These are phyloP conservation scores for Dioszegia aurantiaca DNA, from an alignment of 768 basidiomycete species.

Conservation along the genomic window DNA sequence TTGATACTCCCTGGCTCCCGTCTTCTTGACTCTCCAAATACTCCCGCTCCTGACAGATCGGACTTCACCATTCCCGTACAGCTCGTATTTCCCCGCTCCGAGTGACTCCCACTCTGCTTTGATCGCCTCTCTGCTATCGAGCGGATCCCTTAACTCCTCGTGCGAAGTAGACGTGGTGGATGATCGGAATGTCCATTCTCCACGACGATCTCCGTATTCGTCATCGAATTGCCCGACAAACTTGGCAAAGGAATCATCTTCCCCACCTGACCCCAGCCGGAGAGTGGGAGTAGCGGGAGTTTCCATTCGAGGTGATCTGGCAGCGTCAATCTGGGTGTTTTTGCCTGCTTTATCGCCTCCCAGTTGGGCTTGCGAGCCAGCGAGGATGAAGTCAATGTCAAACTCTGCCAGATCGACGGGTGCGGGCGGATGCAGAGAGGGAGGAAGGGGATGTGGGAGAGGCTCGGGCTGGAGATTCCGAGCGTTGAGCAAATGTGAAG, in stretches of 20 bases:
- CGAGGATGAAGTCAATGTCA: conserved; percentile 54
- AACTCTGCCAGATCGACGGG: conserved; percentile 52
- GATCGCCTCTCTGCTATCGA: conserved; percentile 13
- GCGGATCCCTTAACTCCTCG: conserved; percentile 20
- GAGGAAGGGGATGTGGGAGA: conserved; percentile 50
- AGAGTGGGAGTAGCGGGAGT: conserved; percentile 32
- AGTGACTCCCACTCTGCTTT: conserved; percentile 46
- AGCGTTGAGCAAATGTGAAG: conserved; percentile 46
- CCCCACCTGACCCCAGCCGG: conserved; percentile 38
- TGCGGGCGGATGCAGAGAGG: conserved; percentile 49
- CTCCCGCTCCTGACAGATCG: conserved; percentile 30
- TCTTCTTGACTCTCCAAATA: conserved; percentile 35
- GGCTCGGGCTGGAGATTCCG: conserved; percentile 48
- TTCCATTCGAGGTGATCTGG: conserved; percentile 8
- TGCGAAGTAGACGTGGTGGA: conserved; percentile 16
- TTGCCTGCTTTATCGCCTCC: conserved; percentile 30
- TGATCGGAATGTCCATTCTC: conserved; percentile 52
- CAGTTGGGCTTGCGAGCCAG: conserved; percentile 45
- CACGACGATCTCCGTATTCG: conserved; percentile 51
- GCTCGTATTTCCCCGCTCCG: conserved; percentile 46
- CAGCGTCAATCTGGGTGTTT: conserved; percentile 23
- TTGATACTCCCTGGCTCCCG: conserved; percentile 42
- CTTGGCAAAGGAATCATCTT: conserved; percentile 52
- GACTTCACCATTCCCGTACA: conserved; percentile 44
- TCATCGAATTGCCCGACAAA: conserved; percentile 53